Evolutionary conservation across 2,329 filamentous ascomycete genomes (phyloP).

Genomic region (Pyrenochaeta sp.): DNA sequence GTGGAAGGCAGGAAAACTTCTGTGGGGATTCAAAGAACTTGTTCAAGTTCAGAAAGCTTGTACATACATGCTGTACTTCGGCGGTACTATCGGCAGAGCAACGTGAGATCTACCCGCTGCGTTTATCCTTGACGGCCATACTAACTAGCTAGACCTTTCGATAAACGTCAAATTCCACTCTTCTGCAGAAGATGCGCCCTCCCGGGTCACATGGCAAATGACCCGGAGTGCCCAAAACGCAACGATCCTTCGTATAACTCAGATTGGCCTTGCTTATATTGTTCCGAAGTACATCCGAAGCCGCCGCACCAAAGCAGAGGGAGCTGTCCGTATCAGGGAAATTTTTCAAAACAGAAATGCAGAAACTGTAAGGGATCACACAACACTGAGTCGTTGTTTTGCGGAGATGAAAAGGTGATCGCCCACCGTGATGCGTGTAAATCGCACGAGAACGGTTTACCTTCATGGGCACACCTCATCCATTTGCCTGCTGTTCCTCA

Average conservation of each 20-base stretch:
- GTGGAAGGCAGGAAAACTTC: too few species aligned
- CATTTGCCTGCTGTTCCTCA: too few species aligned
- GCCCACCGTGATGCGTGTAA: too few species aligned
- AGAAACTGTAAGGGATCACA: not conserved
- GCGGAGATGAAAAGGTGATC: too few species aligned
- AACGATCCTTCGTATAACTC: not conserved
- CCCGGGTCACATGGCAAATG: not conserved
- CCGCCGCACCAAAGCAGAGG: not conserved
- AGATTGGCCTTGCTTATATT: not conserved
- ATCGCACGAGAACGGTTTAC: too few species aligned
- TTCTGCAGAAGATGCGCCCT: not conserved
- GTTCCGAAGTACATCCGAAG: not conserved
- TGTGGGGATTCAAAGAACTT: too few species aligned
- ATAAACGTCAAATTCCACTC: not conserved
- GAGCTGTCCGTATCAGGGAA: not conserved
- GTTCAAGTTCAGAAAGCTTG: too few species aligned
- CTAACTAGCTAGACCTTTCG: not conserved
- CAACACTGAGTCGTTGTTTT: too few species aligned
- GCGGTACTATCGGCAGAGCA: too few species aligned
- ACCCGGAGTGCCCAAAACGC: not conserved
- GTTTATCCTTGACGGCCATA: not conserved
- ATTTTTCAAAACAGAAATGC: not conserved
- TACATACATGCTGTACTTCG: too few species aligned
- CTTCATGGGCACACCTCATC: too few species aligned
- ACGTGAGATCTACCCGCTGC: too few species aligned